Evolutionary conservation across 768 basidiomycete species (phyloP), one percentile per base, ranked within the genome.

Genomic region (Rhodotorula kratochvilovae): DNA sequence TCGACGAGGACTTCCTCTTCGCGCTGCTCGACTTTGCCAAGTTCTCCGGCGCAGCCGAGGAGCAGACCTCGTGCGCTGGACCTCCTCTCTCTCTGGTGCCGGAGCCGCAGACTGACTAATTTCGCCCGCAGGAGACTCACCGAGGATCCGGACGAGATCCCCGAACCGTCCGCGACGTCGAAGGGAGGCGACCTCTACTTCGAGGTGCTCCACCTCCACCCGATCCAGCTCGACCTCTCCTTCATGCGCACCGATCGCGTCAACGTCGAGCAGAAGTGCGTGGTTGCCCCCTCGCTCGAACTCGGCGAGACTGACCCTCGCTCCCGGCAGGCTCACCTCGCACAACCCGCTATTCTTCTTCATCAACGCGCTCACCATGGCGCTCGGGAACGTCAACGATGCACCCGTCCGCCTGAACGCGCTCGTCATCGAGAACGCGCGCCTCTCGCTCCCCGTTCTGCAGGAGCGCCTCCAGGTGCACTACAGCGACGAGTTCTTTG

Each of bases 161-260:
- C 85, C 21, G 81, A 83, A 53, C 81, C 82, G 17, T 73, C 77
- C 50, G 74, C 78, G 1, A 71, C 78, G 1, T 75, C 79, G 0
- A 75, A 76, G 29, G 82, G 82, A 6, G 87, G 87, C 80, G 89
- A 92, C 70, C 80, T 97, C 61, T 99, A 98, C 82, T 99, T 99
- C 76, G 96, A 99, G 81, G 86, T 92, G 21, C 84, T 99, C 13
- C 91, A 96, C 77, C 83, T 99, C 39, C 95, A 99, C 72, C 96
- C 96, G 12, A 90, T 98, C 77, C 88, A 89, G 72, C 83, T 99
- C 8, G 88, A 91, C 2, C 81, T 99, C 27, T 98, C 96, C 0
- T 99, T 99, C 83, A 95, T 96, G 91, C 87, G 94, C 27, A 95
- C 95, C 1, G 96, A 97, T 76, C 84, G 91, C 39, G 87, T 95